Percentiles rank a stretch among this genome's conserved stretches.
These are phyloP conservation scores for Spathaspora passalidarum DNA, from an alignment of 805 yeast genomes.

Conservation along the genomic window DNA sequence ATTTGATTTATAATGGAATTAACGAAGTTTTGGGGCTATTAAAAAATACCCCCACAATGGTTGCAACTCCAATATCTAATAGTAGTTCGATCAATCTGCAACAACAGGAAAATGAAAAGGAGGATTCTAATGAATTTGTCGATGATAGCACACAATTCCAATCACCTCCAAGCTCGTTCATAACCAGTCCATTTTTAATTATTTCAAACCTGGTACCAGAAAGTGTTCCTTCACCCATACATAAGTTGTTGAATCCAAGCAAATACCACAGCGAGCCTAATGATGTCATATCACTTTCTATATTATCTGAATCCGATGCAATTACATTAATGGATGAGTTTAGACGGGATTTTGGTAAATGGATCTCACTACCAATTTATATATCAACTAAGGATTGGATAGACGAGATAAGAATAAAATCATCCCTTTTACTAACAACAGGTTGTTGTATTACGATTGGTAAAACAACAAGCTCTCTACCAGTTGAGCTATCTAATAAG, in stretches of 20 bases:
- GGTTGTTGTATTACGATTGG: conserved; percentile 52
- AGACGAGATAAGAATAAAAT: conserved; percentile 44
- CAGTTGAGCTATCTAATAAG: conserved; percentile 33
- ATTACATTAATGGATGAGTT: conserved; percentile 53
- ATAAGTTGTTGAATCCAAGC: conserved; percentile 22
- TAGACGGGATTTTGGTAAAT: conserved; percentile 66
- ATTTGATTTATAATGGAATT: conserved; percentile 32
- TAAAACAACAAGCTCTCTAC: conserved; percentile 35
- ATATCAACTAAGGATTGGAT: conserved; percentile 48
- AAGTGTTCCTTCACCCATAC: conserved; percentile 34
- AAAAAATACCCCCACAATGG: conserved; percentile 8
- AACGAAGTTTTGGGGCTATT: conserved; percentile 29
- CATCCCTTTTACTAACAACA: conserved; percentile 64
- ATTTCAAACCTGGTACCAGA: conserved; percentile 29
- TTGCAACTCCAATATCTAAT: background rate
- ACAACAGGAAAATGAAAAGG: too few species aligned
- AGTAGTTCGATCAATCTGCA: too few species aligned
- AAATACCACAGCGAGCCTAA: conserved; percentile 10
- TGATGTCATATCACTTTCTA: conserved; percentile 51
- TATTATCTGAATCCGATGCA: conserved; percentile 49
- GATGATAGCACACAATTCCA: conserved; percentile 2
- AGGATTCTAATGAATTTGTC: conserved; percentile 1
- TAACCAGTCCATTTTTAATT: conserved; percentile 44
- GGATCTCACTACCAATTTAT: conserved; percentile 69
- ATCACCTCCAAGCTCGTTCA: conserved; percentile 20